Base-by-base conservation (phyloP, 2,329 filamentous ascomycete genomes). In the Colletotrichum cereale region DNA sequence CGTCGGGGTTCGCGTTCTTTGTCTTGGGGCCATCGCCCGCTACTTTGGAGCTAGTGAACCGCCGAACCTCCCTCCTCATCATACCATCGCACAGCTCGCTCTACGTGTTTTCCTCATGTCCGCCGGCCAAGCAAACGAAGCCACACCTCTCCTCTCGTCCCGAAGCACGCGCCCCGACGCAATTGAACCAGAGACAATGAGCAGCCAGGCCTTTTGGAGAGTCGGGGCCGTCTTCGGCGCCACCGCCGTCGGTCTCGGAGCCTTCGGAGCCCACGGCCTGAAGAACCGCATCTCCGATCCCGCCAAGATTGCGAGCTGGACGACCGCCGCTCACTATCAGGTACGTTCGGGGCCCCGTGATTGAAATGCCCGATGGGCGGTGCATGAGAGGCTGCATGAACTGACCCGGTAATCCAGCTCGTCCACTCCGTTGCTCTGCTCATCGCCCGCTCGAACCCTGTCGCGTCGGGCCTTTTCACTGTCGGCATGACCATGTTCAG, bases 401-500 rank as follows among this genome's bases (percentile, higher is more conserved):
- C 56, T 47, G 29, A 31, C 34, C 55, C 11, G 14, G 3, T 36
- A 62, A 60, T n/a, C 38, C 76, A 92, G 90, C 84, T 92, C 56
- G 81, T 91, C 58, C 90, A 92, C 81, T 88, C 89, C 18, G 83
- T 87, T 40, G 87, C 87, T 50, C 80, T 92, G 57, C 87, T 92
- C 34, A 81, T 91, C 26, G 84, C 88, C 2, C 88, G 89, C 14
- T 83, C 86, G 73, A 87, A 89, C 76, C 87, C 86, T 40, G 75
- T 90, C 29, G 89, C 90, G 24, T 86, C 87, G 62, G 80, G 81
- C 2, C 82, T 91, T n/a, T 88, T 92, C 77, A 87, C 87, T 0
- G 88, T 88, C 0, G 90, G 91, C 62, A 92, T 92, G 83, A 88
- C 88, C 5, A 86, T 91, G 84, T 92, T 92, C 80, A 89, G 86